Percentiles rank a stretch among this genome's conserved stretches.
phyloP scores from a whole-genome alignment of 2,329 filamentous ascomycete genomes.

The Spiromastix sp. region DNA sequence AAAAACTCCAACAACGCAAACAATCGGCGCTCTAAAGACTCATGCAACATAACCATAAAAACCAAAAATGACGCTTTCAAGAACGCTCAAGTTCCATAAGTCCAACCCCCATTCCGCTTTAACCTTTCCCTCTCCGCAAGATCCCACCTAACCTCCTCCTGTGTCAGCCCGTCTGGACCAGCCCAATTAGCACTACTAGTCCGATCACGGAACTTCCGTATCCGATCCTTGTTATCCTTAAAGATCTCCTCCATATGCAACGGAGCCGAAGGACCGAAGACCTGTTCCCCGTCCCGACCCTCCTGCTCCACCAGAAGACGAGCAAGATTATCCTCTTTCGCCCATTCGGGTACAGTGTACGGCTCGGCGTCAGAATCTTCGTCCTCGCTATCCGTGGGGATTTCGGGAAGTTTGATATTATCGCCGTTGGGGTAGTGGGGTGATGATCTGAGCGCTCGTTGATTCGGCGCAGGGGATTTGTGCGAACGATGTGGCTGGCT shows the following conservation, averaged over 20 bases:
- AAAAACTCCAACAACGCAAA: neutral
- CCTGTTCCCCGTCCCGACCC: slow-evolving; percentile 60
- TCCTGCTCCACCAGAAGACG: slow-evolving; percentile 71
- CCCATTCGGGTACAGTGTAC: slow-evolving; percentile 69
- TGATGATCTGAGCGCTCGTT: slow-evolving; percentile 48
- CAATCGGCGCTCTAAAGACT: neutral
- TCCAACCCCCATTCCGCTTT: slow-evolving; percentile 76
- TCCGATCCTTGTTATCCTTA: slow-evolving; percentile 71
- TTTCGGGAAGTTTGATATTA: slow-evolving; percentile 83
- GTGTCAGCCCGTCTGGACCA: slow-evolving; percentile 68
- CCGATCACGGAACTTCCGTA: slow-evolving; percentile 78
- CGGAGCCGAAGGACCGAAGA: slow-evolving; percentile 82
- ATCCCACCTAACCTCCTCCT: slow-evolving; percentile 77
- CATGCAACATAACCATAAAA: neutral
- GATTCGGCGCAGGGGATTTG: slow-evolving; percentile 58
- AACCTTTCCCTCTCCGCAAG: slow-evolving; percentile 68
- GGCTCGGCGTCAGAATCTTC: slow-evolving; percentile 57
- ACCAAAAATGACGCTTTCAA: neutral
- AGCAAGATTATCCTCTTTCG: slow-evolving; percentile 73
- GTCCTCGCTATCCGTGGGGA: slow-evolving; percentile 88
- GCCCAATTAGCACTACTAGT: slow-evolving; percentile 95
- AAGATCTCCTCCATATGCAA: slow-evolving; percentile 97
- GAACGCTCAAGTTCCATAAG: slow-evolving; percentile 45
- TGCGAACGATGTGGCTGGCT: slow-evolving; percentile 44
- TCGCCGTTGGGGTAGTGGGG: slow-evolving; percentile 85